phyloP scores from a whole-genome alignment of 192 early-diverging fungal species.

The Funneliformis mosseae region DNA sequence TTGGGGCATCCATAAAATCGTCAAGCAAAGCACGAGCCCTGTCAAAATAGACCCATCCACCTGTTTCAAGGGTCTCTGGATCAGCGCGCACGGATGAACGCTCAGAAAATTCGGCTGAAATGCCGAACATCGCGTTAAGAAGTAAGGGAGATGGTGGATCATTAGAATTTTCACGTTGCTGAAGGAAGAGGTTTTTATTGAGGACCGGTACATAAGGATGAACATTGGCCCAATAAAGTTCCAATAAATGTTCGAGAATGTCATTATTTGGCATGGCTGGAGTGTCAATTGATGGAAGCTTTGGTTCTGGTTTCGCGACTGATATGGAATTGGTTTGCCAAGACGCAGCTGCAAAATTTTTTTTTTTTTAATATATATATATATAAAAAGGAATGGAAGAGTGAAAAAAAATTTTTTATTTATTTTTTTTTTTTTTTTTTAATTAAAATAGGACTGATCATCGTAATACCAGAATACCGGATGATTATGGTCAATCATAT shows the following conservation, averaged over 20 bases:
- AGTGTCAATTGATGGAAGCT: neutral
- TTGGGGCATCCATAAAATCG: conserved; percentile 24
- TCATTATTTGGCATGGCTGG: conserved; percentile 2
- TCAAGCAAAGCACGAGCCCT: conserved; percentile 11
- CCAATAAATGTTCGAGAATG: conserved; percentile 10
- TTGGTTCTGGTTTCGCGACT: conserved; percentile 18
- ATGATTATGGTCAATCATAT: neutral
- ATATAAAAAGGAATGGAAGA: no score
- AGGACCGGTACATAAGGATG: conserved; percentile 32
- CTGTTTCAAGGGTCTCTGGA: neutral
- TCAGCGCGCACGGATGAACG: neutral
- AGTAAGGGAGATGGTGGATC: conserved; percentile 13
- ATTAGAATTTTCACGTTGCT: conserved; percentile 1
- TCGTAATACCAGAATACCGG: neutral
- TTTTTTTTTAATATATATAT: no score
- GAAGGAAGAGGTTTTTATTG: conserved; percentile 11
- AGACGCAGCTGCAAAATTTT: neutral
- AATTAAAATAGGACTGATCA: neutral
- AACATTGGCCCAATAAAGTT: conserved; percentile 24
- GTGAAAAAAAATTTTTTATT: neutral
- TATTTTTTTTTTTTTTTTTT: neutral
- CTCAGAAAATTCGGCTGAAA: conserved; percentile 26
- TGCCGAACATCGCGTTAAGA: conserved; percentile 23
- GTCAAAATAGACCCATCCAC: conserved; percentile 12
- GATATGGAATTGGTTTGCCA: neutral